A percentile compares a stretch with the other conserved stretches of the same genome.
phyloP scores from a whole-genome alignment of 176 grass and related monocot species.

The Ampelocalamus luodianensis region DNA sequence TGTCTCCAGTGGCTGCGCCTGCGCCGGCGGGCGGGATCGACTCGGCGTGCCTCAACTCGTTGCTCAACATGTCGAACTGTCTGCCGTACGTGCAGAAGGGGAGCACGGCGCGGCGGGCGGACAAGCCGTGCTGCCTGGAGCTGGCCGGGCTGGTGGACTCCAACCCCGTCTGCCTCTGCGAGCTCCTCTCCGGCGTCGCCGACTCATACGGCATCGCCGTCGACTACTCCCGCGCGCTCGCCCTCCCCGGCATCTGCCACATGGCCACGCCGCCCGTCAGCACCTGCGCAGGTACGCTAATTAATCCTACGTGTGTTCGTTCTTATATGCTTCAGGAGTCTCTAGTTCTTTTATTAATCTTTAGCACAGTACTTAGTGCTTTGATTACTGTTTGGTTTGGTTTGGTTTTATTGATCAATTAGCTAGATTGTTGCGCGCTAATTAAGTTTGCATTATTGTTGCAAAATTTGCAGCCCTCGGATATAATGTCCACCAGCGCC shows the following conservation, averaged over 20 bases:
- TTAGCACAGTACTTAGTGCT: not conserved
- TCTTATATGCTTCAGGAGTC: no score
- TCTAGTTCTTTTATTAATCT: no score
- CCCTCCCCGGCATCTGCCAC: slow-evolving; percentile 76
- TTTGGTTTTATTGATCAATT: not conserved
- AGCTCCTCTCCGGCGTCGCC: slow-evolving; percentile 74
- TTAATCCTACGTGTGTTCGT: not conserved
- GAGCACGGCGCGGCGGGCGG: slow-evolving; percentile 60
- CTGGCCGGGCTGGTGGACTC: slow-evolving; percentile 69
- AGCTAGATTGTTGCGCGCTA: not conserved
- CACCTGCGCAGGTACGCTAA: slow-evolving; percentile 56
- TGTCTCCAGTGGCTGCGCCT: slow-evolving; percentile 31
- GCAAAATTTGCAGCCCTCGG: slow-evolving; percentile 51
- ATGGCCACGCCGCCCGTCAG: slow-evolving; percentile 62
- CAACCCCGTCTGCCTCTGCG: slow-evolving; percentile 83
- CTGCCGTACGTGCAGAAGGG: slow-evolving; percentile 74
- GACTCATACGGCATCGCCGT: slow-evolving; percentile 74
- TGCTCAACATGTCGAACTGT: slow-evolving; percentile 83
- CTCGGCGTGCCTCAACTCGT: slow-evolving; percentile 55
- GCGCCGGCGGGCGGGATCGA: slow-evolving; percentile 15
- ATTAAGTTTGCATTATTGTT: not conserved
- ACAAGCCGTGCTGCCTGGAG: slow-evolving; percentile 81
- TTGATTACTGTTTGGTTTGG: not conserved
- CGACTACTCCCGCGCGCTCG: slow-evolving; percentile 72
- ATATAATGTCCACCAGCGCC: slow-evolving; percentile 53